These are phyloP conservation scores for Boletus vermiculosoides DNA, from an alignment of 768 basidiomycete species.

Conservation along the genomic window DNA sequence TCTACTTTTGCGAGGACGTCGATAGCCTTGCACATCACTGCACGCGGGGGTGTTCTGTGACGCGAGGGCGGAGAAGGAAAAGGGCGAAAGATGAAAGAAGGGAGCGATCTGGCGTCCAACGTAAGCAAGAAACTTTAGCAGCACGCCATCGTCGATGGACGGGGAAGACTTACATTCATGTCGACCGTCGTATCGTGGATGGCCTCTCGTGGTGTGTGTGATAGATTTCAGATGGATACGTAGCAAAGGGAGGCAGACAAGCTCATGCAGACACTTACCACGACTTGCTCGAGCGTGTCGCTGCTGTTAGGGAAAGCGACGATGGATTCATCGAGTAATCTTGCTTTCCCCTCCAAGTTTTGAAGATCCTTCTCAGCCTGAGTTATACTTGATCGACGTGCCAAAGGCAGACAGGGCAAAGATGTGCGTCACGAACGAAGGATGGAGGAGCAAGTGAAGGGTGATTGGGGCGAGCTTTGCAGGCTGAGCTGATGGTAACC, in stretches of 20 bases:
- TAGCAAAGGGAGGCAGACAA: background rate
- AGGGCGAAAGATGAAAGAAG: background rate
- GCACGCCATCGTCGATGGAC: background rate
- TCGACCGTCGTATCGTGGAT: background rate
- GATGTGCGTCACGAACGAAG: slow-evolving; percentile 9
- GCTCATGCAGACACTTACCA: background rate
- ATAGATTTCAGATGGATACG: background rate
- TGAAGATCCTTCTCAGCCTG: background rate
- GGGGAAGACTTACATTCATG: background rate
- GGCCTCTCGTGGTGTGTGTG: background rate
- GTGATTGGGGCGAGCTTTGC: background rate
- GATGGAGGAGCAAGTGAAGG: slow-evolving; percentile 6
- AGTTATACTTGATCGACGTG: background rate
- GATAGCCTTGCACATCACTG: background rate
- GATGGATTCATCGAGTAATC: background rate
- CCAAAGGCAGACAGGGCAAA: slow-evolving; percentile 10
- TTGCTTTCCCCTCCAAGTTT: accelerated
- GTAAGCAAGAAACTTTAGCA: too few relatives aligned
- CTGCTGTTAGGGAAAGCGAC: background rate
- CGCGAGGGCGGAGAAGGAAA: too few relatives aligned
- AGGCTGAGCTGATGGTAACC: background rate
- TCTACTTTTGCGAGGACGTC: background rate
- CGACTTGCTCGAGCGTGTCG: accelerated
- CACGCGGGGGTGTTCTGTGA: background rate
- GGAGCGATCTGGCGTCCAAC: background rate